Evolutionary conservation across 2,329 filamentous ascomycete genomes (phyloP).

Genomic region (Fusarium odoratissimum): DNA sequence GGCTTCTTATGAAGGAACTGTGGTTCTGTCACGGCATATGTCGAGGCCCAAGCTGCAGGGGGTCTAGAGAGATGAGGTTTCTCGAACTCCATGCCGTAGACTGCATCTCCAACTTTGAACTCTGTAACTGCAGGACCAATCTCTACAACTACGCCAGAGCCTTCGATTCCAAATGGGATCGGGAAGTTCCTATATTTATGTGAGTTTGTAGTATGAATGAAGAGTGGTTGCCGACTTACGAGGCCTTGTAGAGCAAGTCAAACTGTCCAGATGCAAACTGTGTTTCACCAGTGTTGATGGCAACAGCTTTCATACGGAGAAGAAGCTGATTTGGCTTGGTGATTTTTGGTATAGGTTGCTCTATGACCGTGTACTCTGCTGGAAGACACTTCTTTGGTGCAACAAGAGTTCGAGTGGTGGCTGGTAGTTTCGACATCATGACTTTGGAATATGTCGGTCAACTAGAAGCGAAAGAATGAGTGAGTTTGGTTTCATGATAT

Average conservation of each 20-base stretch:
- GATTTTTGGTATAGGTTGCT: constrained; percentile 59
- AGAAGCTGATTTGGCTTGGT: constrained; percentile 57
- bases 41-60: constrained; percentile 51
- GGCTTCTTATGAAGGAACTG: constrained; percentile 51
- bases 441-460: rapidly evolving
- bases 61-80: constrained; percentile 51
- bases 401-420: constrained; percentile 58
- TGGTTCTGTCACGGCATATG: constrained; percentile 55
- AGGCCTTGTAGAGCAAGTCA: constrained; percentile 40
- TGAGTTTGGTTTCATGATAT: neutral
- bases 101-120: constrained; percentile 51
- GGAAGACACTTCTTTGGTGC: constrained; percentile 55
- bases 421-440: constrained; percentile 48
- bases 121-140: constrained; percentile 44
- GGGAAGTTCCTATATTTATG: constrained; percentile 31
- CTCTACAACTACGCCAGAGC: constrained; percentile 49
- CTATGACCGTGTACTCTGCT: constrained; percentile 52
- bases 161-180: constrained; percentile 46
- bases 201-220: neutral
- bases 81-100: constrained; percentile 53
- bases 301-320: constrained; percentile 53
- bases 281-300: constrained; percentile 52
- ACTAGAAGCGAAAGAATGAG: neutral
- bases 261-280: constrained; percentile 44
- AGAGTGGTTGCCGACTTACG: constrained; percentile 39